Percentiles rank a stretch among this genome's conserved stretches.
Conservation (phyloP, 192 early-diverging fungal genomes). For the Phycomyces blakesleeanus region DNA sequence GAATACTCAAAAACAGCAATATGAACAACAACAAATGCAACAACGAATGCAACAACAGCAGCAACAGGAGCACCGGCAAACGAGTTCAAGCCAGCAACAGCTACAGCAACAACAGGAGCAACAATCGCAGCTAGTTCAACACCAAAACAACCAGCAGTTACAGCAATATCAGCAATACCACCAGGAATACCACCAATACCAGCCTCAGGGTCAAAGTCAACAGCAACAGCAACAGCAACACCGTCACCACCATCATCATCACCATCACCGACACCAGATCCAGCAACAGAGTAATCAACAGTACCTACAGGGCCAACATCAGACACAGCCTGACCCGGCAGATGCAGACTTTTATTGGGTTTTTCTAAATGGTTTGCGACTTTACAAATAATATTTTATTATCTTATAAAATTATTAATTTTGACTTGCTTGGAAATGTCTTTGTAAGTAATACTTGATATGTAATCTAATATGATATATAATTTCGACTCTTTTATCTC, state of each 20-base stretch:
- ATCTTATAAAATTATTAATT: no score
- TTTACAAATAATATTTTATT: no score
- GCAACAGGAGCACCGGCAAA: no score
- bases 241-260: neutral
- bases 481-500: no score
- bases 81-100: no score
- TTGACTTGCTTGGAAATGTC: no score
- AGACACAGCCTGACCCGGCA: neutral
- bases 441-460: no score
- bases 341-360: no score
- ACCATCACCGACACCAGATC: neutral
- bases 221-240: neutral
- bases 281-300: neutral
- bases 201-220: no score
- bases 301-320: neutral
- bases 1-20: neutral
- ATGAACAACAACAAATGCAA: no score
- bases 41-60: conserved; percentile 7
- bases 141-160: neutral
- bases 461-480: no score
- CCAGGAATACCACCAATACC: neutral
- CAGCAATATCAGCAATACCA: neutral
- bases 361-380: no score
- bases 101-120: conserved; percentile 12
- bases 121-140: neutral